phyloP scores from a whole-genome alignment of 148 eudicot species.

The Rhododendron vialii region DNA sequence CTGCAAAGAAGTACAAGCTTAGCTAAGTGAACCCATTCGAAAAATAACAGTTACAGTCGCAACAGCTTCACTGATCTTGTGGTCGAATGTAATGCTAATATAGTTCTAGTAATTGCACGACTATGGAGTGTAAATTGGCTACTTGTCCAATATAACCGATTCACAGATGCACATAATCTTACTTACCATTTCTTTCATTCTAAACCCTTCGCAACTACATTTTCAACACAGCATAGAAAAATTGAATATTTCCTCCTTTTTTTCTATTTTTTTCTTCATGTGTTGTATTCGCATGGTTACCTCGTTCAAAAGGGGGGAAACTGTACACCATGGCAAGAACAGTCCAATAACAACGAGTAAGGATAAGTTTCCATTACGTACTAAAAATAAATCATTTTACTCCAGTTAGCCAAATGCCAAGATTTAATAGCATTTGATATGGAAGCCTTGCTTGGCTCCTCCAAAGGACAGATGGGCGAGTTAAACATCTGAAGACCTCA shows the following conservation, averaged over 20 bases:
- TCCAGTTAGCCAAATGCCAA: conserved; percentile 3
- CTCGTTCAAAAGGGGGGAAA: neutral
- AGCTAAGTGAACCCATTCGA: neutral
- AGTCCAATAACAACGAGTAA: neutral
- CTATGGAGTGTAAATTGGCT: neutral
- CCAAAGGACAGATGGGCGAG: neutral
- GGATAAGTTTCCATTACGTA: neutral
- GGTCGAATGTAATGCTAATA: neutral
- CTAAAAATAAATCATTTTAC: neutral
- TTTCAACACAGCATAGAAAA: neutral
- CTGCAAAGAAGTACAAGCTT: conserved; percentile 34
- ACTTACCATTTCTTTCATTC: neutral
- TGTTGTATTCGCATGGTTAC: neutral
- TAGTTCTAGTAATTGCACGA: neutral
- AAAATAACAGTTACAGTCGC: neutral
- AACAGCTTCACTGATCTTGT: neutral
- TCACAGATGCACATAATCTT: neutral
- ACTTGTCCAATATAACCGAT: neutral
- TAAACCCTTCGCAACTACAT: neutral
- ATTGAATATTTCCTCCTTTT: neutral
- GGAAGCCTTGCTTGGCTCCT: neutral
- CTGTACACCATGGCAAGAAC: neutral
- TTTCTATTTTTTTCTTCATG: neutral
- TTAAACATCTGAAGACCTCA: neutral
- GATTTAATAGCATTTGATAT: neutral